Conservation (phyloP, 345 rosid genomes). For the Arabidopsis thaliana region TAIR10.1 NC_003076.8:23120001-23120500, state of each 20-base stretch:
- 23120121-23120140: background rate
- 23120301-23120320: background rate
- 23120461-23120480: slow-evolving; percentile 14
- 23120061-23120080: background rate
- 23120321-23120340: background rate
- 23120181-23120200: background rate
- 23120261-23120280: too few relatives aligned
- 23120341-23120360: background rate
- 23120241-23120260: too few relatives aligned
- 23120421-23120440: slow-evolving; percentile 17
- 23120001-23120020: background rate
- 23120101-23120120: background rate
- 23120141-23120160: background rate
- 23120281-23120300: background rate
- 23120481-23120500: slow-evolving; percentile 13
- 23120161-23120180: background rate
- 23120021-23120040: background rate
- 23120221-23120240: background rate
- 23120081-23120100: background rate
- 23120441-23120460: background rate
- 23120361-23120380: background rate
- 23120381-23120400: background rate
- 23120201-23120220: background rate
- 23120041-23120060: background rate
- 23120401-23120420: slow-evolving; percentile 30